These are phyloP conservation scores for Sphagnum tenellum DNA, from an alignment of 225 moss, liverwort and hornwort genomes.

Conservation along the genomic window DNA sequence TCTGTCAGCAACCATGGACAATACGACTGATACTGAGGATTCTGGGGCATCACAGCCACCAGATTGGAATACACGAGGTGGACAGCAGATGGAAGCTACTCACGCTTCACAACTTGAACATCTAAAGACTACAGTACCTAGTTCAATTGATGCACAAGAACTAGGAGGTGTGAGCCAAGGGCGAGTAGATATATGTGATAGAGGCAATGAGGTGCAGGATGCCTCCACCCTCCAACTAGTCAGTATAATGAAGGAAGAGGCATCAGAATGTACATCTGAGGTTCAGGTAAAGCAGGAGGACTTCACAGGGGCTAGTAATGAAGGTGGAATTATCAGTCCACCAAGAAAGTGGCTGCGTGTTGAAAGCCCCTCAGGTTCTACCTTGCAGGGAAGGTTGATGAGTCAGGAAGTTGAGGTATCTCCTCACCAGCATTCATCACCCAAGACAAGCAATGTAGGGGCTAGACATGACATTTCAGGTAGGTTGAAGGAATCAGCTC, in stretches of 20 bases:
- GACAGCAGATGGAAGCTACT: slow-evolving; percentile 10
- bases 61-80: slow-evolving; percentile 12
- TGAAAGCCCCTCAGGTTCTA: slow-evolving; percentile 20
- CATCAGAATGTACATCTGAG: slow-evolving; percentile 12
- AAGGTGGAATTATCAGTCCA: slow-evolving; percentile 24
- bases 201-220: slow-evolving; percentile 3
- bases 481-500: slow-evolving; percentile 33
- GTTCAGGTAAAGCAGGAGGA: slow-evolving; percentile 13
- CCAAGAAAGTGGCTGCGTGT: slow-evolving; percentile 33
- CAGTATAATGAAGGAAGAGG: slow-evolving; percentile 30
- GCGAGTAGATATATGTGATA: slow-evolving; percentile 4
- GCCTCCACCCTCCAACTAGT: slow-evolving; percentile 6
- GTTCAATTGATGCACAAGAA: slow-evolving; percentile 32
- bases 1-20: slow-evolving; percentile 56
- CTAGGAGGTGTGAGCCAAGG: neutral
- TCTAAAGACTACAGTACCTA: slow-evolving; percentile 39
- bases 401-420: slow-evolving; percentile 20
- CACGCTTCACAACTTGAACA: slow-evolving; percentile 17
- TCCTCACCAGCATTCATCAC: slow-evolving; percentile 12
- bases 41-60: slow-evolving; percentile 50
- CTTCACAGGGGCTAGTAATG: slow-evolving; percentile 10
- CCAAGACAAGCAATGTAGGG: slow-evolving; percentile 18
- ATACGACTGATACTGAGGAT: slow-evolving; percentile 44
- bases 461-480: slow-evolving; percentile 18
- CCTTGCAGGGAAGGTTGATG: slow-evolving; percentile 23